Evolutionary conservation across 2,329 filamentous ascomycete genomes (phyloP), one percentile per base, ranked within the genome.

Genomic region (Exophiala xenobiotica): DNA sequence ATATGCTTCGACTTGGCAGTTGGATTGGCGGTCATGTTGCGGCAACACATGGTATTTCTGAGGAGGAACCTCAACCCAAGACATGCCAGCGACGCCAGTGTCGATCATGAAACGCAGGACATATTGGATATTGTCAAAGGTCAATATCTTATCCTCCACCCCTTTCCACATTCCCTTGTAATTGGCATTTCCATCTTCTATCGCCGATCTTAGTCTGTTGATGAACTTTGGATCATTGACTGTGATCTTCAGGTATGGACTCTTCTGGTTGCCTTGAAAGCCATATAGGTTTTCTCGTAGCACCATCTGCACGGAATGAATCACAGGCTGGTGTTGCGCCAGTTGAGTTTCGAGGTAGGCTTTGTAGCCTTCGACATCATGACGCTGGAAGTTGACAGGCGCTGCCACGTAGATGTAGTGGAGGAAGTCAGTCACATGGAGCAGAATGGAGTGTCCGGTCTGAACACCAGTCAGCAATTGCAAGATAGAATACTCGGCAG

Each of bases 41-140:
- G 82, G 74, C 14, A 96, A 76, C 45, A 95, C 74, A 48, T 78
- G 78, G 72, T 92, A 96, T 56, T 85, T 84, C 23, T 78, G 78
- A 2, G 86, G 79, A 18, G 88, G 86, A 14, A 86, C 88, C 69
- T 96, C 90, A 0, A 97, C 90, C 93, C 93, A 99, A 1, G 90
- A 92, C 93, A 99, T 99, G 58, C 93, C 93, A 50, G 87, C 80
- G 38, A 99, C 85, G 69, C 91, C 87, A 61, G 88, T 95, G 69
- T 99, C 93, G 43, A 99, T 92, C 93, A 99, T 99, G 72, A 99
- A 97, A 45, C 93, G 82, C 59, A 97, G 72, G 20, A 97, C 83
- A 66, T 96, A 99, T 75, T 95, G 89, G 51, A 99, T 91, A 61
- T 86, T 96, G 74, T 99, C 93, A 64, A 92, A 99, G 0, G 93